phyloP scores from a whole-genome alignment of 768 basidiomycete genomes.

The Podaxis sp. region DNA sequence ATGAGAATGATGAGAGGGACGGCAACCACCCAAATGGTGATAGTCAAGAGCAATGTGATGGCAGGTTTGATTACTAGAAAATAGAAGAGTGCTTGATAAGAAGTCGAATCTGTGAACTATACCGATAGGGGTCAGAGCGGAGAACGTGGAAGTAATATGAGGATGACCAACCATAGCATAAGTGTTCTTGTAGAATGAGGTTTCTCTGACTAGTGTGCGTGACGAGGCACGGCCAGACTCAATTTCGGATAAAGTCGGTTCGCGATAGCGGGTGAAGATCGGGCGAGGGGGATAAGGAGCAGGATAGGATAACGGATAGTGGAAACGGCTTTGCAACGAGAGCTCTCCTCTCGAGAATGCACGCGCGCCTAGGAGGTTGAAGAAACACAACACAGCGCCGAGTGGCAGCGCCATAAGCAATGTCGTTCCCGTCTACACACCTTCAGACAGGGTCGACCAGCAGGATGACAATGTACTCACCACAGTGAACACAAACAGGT shows the following conservation, averaged over 20 bases:
- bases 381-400: conserved; percentile 75
- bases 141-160: background rate
- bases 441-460: background rate
- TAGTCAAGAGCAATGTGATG: conserved; percentile 67
- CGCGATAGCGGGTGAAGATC: conserved; percentile 68
- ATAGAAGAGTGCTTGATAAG: conserved; percentile 85
- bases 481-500: conserved; percentile 77
- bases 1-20: conserved; percentile 59
- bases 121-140: background rate
- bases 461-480: conserved; percentile 41
- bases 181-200: conserved; percentile 78
- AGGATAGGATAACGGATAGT: conserved; percentile 63
- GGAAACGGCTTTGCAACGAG: conserved; percentile 67
- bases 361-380: conserved; percentile 74
- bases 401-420: conserved; percentile 78
- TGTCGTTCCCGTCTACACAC: conserved; percentile 67
- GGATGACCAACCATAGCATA: conserved; percentile 70
- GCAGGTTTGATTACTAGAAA: conserved; percentile 86
- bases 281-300: conserved; percentile 67
- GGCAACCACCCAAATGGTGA: conserved; percentile 54
- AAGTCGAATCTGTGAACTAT: conserved; percentile 79
- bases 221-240: conserved; percentile 39
- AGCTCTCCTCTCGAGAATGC: conserved; percentile 74
- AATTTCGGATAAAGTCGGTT: conserved; percentile 46
- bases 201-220: conserved; percentile 45